phyloP scores from a whole-genome alignment of 2,329 filamentous ascomycete species.

The Bipolaris gigantea region DNA sequence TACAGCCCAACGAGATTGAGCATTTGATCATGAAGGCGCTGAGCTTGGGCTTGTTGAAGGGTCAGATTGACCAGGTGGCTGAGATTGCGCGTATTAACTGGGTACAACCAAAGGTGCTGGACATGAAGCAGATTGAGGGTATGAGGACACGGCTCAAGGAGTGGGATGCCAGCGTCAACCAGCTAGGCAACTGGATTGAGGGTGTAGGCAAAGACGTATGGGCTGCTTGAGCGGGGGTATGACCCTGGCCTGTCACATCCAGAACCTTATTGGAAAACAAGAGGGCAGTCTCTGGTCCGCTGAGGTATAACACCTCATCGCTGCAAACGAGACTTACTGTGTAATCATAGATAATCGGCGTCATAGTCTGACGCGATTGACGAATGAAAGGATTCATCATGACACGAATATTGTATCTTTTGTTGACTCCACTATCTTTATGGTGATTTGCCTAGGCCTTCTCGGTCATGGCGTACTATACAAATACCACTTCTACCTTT shows the following conservation, averaged over 20 bases:
- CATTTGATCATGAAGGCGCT: conserved; percentile 99
- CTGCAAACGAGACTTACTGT: conserved; percentile 12
- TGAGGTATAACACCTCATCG: conserved; percentile 2
- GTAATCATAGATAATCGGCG: conserved; percentile 25
- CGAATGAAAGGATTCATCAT: conserved; percentile 19
- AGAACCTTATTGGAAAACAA: not conserved
- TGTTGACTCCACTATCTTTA: not conserved
- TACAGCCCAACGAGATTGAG: conserved; percentile 88
- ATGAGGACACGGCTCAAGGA: conserved; percentile 88
- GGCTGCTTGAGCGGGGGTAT: conserved; percentile 61
- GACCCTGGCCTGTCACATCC: not conserved
- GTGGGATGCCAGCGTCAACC: conserved; percentile 95
- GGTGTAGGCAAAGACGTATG: conserved; percentile 91
- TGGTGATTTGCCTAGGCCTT: not conserved
- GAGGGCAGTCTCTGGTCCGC: conserved; percentile 1
- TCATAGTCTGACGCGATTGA: conserved; percentile 8
- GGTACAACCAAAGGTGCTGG: conserved; percentile 98
- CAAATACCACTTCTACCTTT: not conserved
- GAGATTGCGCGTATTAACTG: conserved; percentile 94
- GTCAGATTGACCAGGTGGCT: conserved; percentile 95
- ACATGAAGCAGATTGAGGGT: conserved; percentile 90
- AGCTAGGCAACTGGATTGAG: conserved; percentile 97
- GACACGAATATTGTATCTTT: conserved; percentile 5
- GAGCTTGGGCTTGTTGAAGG: conserved; percentile 83
- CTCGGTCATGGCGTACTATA: not conserved